Base-by-base conservation (phyloP, 208 protist genomes). In the Leishmania turanica region DNA sequence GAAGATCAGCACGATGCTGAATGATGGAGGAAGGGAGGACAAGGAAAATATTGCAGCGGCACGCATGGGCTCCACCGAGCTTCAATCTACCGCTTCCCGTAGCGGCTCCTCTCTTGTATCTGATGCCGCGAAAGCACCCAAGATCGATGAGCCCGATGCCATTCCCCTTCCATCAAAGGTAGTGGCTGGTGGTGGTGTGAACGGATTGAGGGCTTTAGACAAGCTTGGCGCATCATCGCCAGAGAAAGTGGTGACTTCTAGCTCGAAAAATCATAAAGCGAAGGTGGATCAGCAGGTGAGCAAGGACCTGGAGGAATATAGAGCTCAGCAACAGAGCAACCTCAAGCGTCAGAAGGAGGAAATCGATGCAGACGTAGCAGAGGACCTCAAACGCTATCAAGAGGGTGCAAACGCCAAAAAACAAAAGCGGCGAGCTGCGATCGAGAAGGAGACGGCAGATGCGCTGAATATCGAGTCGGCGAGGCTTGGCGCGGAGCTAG, bases 141-240 rank as follows among this genome's bases (percentile, higher is more conserved):
- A 78, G 19, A 56, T 79, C 53, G 76, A 84, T 45, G 74, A 80
- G 65, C 79, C 75, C 9, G 76, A 80, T 3, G 51, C 64, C 11
- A 75, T 85, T 42, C 75, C 77, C 11, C 60, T 85, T n/a, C 82
- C 82, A 8, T 62, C 60, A 60, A 77, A 81, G 42, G 82, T 88
- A 11, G 81, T 84, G 31, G 84, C 84, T 37, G 84, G 84, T 27
- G 84, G 84, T n/a, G 84, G 84, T 31, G 78, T 88, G 11, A 85
- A 84, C 45, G 84, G 84, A 21, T 69, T 88, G 65, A 71, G 82
- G 72, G 84, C 84, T 34, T 69, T 88, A 40, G 84, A 84, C 13
- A 88, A 88, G 62, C 77, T 84, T 42, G 70, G 74, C 21, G 70
- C 84, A 42, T 65, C 73, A 4, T 70, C 77, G 17, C 64, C 79